Evolutionary conservation across 2,329 filamentous ascomycete species (phyloP).

Genomic region (Chaetomium globosum): DNA sequence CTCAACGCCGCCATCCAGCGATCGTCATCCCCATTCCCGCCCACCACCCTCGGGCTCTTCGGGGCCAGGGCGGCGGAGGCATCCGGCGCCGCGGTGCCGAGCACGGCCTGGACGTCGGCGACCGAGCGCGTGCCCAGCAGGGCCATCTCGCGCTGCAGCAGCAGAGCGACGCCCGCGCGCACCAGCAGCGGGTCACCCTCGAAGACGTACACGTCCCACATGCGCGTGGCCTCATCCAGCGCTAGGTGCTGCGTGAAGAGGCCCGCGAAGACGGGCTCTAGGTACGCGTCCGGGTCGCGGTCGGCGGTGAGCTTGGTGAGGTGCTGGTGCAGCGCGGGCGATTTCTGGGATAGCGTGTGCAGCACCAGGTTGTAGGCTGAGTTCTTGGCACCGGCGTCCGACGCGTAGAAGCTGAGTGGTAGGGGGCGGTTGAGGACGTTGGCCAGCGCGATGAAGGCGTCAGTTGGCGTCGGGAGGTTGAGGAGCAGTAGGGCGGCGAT

Average conservation of each 20-base stretch:
- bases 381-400: conserved; percentile 67
- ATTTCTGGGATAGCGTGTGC: conserved; percentile 66
- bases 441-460: conserved; percentile 71
- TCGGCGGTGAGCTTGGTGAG: conserved; percentile 55
- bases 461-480: conserved; percentile 65
- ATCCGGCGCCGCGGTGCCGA: conserved; percentile 32
- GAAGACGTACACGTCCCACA: conserved; percentile 84
- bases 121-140: conserved; percentile 52
- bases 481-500: conserved; percentile 74
- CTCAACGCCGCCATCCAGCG: conserved; percentile 49
- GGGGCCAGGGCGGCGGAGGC: not conserved
- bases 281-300: conserved; percentile 56
- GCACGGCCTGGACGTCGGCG: conserved; percentile 49
- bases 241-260: conserved; percentile 66
- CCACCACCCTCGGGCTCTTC: conserved; percentile 43
- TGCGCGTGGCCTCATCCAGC: conserved; percentile 69
- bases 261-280: conserved; percentile 63
- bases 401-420: conserved; percentile 73
- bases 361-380: conserved; percentile 71
- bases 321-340: conserved; percentile 64
- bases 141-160: conserved; percentile 58
- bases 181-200: conserved; percentile 76
- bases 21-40: conserved; percentile 53
- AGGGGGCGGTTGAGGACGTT: conserved; percentile 78
- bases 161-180: conserved; percentile 68